Conservation (phyloP, 164 flowering plant species). For the Vitis amurensis region DNA sequence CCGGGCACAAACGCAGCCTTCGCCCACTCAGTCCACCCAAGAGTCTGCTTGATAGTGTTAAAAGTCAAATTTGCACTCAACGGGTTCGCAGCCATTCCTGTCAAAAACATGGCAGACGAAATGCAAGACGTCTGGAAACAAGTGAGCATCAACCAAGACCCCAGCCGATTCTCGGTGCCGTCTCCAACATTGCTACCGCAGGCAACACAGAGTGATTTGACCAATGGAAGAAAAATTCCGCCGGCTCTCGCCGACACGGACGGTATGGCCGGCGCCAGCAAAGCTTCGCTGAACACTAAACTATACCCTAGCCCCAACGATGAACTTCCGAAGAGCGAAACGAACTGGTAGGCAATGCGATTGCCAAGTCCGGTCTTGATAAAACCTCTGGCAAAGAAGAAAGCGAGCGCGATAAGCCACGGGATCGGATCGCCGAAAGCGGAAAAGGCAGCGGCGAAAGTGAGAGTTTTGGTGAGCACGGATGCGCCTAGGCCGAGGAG, state of each 20-base stretch:
- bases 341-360: conserved; percentile 87
- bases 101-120: conserved; percentile 84
- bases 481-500: conserved; percentile 82
- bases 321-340: conserved; percentile 68
- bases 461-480: conserved; percentile 82
- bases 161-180: conserved; percentile 72
- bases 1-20: conserved; percentile 90
- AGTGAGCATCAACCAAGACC: conserved; percentile 90
- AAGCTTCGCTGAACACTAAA: conserved; percentile 83
- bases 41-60: conserved; percentile 60
- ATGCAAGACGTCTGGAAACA: conserved; percentile 92
- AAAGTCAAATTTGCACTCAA: conserved; percentile 72
- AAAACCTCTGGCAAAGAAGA: conserved; percentile 91
- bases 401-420: conserved; percentile 91
- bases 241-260: conserved; percentile 90
- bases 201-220: conserved; percentile 82
- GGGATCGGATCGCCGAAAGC: conserved; percentile 96
- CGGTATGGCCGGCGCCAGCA: conserved; percentile 87
- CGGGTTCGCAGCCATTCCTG: conserved; percentile 96
- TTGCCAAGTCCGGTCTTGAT: conserved; percentile 92
- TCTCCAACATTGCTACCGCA: conserved; percentile 90
- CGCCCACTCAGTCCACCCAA: conserved; percentile 96
- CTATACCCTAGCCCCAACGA: conserved; percentile 85
- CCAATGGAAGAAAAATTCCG: conserved; percentile 83
- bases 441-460: conserved; percentile 88